These are phyloP conservation scores for Kwoniella dejecticola DNA, from an alignment of 768 basidiomycete species.

Conservation along the genomic window DNA sequence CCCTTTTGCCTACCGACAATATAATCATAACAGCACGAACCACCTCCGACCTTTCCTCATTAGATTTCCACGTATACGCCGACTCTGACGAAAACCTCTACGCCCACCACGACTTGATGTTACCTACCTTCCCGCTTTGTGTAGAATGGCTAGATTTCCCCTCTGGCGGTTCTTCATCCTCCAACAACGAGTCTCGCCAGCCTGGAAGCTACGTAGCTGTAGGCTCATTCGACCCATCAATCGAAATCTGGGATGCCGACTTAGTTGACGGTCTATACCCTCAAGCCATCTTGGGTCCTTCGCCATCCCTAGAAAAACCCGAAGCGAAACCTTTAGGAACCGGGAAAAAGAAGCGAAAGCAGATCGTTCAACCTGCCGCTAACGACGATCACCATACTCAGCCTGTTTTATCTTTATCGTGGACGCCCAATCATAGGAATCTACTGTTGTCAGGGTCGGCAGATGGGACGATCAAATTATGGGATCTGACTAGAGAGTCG, in stretches of 20 bases:
- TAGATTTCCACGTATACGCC: slow-evolving; percentile 95
- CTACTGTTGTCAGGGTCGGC: slow-evolving; percentile 89
- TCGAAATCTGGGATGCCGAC: slow-evolving; percentile 98
- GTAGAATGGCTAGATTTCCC: slow-evolving; percentile 98
- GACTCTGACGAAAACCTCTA: slow-evolving; percentile 74
- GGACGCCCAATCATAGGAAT: slow-evolving; percentile 89
- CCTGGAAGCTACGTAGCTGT: slow-evolving; percentile 93
- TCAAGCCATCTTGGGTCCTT: slow-evolving; percentile 83
- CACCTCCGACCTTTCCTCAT: slow-evolving; percentile 91
- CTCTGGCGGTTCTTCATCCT: slow-evolving; percentile 31
- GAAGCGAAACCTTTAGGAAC: slow-evolving; percentile 63
- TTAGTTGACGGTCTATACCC: slow-evolving; percentile 93
- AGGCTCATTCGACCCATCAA: slow-evolving; percentile 94
- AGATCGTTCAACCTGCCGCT: slow-evolving; percentile 67
- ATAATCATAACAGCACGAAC: slow-evolving; percentile 91
- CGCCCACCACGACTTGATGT: slow-evolving; percentile 95
- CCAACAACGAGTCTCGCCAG: slow-evolving; percentile 46
- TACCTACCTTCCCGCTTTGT: slow-evolving; percentile 95
- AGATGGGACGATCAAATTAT: slow-evolving; percentile 93
- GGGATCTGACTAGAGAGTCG: slow-evolving; percentile 80
- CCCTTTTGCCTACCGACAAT: slow-evolving; percentile 86
- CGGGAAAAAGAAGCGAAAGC: slow-evolving; percentile 95
- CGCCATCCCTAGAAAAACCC: slow-evolving; percentile 56
- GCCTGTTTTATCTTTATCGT: slow-evolving; percentile 86
- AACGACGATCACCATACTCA: slow-evolving; percentile 82